phyloP scores from a whole-genome alignment of 2,329 filamentous ascomycete genomes.

The Ceratocystis alfenasii region DNA sequence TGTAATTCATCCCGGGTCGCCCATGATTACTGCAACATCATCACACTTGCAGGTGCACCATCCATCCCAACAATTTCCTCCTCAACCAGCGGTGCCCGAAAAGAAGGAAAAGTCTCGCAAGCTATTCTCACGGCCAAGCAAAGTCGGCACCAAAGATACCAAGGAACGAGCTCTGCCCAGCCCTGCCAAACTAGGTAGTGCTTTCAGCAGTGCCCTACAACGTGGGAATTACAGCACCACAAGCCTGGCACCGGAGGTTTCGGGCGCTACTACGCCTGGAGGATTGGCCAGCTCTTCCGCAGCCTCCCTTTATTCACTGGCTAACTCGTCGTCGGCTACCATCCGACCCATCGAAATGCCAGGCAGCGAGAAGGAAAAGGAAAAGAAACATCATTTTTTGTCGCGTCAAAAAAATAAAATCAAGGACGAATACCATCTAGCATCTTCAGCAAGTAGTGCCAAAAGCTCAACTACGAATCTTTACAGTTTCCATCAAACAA shows the following conservation, averaged over 20 bases:
- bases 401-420: constrained; percentile 70
- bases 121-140: constrained; percentile 66
- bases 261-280: constrained; percentile 39
- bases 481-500: constrained; percentile 66
- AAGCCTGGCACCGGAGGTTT: constrained; percentile 37
- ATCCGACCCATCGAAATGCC: constrained; percentile 50
- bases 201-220: constrained; percentile 49
- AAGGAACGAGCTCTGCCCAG: constrained; percentile 59
- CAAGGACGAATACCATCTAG: constrained; percentile 60
- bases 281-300: not conserved
- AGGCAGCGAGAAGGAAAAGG: constrained; percentile 41
- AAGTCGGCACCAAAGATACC: constrained; percentile 57
- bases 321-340: constrained; percentile 67
- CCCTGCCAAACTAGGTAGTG: constrained; percentile 57
- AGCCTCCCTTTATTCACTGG: constrained; percentile 54
- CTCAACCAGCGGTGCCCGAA: constrained; percentile 47
- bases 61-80: constrained; percentile 27
- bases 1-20: constrained; percentile 1
- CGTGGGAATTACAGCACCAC: constrained; percentile 58
- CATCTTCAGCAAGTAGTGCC: constrained; percentile 66
- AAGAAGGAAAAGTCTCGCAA: constrained; percentile 71
- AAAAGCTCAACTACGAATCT: constrained; percentile 57
- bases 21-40: constrained; percentile 9
- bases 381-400: constrained; percentile 69
- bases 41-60: constrained; percentile 35